Percentiles rank a stretch among this genome's conserved stretches.
These are phyloP conservation scores for Candida sanyaensis DNA, from an alignment of 1,139 yeast species.

Conservation along the genomic window DNA sequence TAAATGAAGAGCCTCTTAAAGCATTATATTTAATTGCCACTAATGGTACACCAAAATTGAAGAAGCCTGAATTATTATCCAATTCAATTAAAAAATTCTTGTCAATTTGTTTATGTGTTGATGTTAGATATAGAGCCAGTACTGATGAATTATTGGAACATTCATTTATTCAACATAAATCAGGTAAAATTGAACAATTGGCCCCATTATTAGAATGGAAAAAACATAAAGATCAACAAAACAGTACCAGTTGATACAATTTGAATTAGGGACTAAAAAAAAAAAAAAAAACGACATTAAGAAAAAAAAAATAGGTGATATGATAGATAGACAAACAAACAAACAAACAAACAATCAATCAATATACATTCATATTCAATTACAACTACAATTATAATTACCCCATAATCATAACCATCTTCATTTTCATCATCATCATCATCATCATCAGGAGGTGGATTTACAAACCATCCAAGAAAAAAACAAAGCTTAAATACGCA, in stretches of 20 bases:
- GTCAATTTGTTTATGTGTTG: constrained; percentile 80
- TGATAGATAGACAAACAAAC: too few species aligned
- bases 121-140: constrained; percentile 79
- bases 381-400: too few species aligned
- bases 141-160: constrained; percentile 76
- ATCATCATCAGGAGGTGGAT: too few species aligned
- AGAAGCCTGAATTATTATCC: constrained; percentile 83
- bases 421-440: too few species aligned
- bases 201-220: constrained; percentile 76
- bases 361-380: too few species aligned
- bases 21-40: constrained; percentile 94
- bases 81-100: constrained; percentile 67
- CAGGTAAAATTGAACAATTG: constrained; percentile 69
- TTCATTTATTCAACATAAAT: constrained; percentile 65
- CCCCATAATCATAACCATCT: too few species aligned
- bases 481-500: too few species aligned
- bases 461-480: too few species aligned
- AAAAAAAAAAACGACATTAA: too few species aligned
- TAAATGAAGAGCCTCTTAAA: constrained; percentile 90
- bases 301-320: too few species aligned
- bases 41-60: constrained; percentile 90
- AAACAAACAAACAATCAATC: too few species aligned
- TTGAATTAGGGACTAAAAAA: neutral
- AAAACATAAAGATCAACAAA: constrained; percentile 13
- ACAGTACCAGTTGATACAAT: neutral